Base-by-base conservation (phyloP, 2,329 filamentous ascomycete genomes). In the Xylariaceae sp. region DNA sequence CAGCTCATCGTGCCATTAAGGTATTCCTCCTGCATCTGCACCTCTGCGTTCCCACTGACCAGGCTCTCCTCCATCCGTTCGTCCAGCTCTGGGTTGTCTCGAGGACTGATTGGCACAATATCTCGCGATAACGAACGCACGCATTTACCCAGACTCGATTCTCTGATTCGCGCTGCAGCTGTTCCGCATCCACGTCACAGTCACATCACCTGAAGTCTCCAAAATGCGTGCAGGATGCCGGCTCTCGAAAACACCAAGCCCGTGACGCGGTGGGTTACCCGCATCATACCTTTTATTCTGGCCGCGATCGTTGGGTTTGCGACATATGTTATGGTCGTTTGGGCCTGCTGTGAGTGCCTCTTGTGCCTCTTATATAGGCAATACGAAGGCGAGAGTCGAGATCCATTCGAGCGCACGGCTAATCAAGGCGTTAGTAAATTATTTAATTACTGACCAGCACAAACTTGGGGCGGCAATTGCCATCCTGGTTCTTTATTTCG, bases 401-500 rank as follows among this genome's bases (percentile, higher is more conserved):
- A 44, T 15, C 15, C 35, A 11, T 50, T 1, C 7, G 17, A 56
- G 56, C 15, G 55, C 45, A 18, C 35, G 48, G 39, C 58, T 64
- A 15, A 62, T 35, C 13, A 17, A 37, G 30, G 17, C n/a, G 7
- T 39, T 53, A 90, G 89, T 93, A 65, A 77, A 88, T 66, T 92
- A 90, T 71, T 82, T 96, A 51, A 77, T 92, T 62, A 73, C 68
- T 66, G 68, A 71, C 51, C 71, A 68, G 72, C 74, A 70, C 74
- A 81, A 76, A 70, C 61, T 76, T 60, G 80, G 82, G 56, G 76
- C 85, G 35, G 90, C 86, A 48, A 82, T 88, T 59, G 84, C 83
- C 10, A 82, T 96, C 58, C 78, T 96, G 50, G 82, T 85, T 34
- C 74, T 92, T 23, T 92, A 90, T 74, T 88, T 88, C 68, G 55